Conservation (phyloP, 768 basidiomycete species). For the Myochromella boudieri region DNA sequence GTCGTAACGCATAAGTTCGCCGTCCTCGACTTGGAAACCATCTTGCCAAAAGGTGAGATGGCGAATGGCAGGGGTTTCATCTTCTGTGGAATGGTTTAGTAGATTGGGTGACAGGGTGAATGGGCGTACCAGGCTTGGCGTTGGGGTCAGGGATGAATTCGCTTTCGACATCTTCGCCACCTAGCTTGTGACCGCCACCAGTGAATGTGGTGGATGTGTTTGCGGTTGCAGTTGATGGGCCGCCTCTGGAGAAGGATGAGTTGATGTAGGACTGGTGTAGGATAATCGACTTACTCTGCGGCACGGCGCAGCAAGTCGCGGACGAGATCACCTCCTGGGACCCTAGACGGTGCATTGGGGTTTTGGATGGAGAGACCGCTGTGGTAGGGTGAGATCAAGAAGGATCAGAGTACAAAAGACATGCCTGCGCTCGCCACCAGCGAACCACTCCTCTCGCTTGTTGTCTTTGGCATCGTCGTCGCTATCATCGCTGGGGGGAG, state of each 20-base stretch:
- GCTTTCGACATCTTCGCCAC: constrained; percentile 87
- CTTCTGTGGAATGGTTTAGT: constrained; percentile 6
- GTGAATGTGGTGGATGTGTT: constrained; percentile 42
- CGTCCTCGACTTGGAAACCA: constrained; percentile 91
- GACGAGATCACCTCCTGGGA: constrained; percentile 61
- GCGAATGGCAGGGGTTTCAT: constrained; percentile 63
- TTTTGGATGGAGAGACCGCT: constrained; percentile 91
- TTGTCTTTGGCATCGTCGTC: constrained; percentile 56
- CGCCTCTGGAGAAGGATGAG: constrained; percentile 27
- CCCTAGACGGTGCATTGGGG: constrained; percentile 53
- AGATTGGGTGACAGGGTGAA: not conserved
- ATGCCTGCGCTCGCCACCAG: constrained; percentile 94
- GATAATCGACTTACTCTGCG: constrained; percentile 56
- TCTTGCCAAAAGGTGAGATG: constrained; percentile 90
- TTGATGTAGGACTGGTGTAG: not conserved
- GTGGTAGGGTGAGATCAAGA: not conserved
- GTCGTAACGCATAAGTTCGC: constrained; percentile 80
- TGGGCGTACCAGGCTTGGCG: constrained; percentile 30
- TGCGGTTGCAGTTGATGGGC: constrained; percentile 27
- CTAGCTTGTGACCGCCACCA: constrained; percentile 82
- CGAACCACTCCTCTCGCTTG: constrained; percentile 73
- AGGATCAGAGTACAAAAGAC: not conserved
- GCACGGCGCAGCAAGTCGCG: constrained; percentile 79
- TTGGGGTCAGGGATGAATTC: constrained; percentile 73
- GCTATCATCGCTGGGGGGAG: constrained; percentile 21